phyloP scores from a whole-genome alignment of 257 asterid species.

The Solanum tarijense region DNA sequence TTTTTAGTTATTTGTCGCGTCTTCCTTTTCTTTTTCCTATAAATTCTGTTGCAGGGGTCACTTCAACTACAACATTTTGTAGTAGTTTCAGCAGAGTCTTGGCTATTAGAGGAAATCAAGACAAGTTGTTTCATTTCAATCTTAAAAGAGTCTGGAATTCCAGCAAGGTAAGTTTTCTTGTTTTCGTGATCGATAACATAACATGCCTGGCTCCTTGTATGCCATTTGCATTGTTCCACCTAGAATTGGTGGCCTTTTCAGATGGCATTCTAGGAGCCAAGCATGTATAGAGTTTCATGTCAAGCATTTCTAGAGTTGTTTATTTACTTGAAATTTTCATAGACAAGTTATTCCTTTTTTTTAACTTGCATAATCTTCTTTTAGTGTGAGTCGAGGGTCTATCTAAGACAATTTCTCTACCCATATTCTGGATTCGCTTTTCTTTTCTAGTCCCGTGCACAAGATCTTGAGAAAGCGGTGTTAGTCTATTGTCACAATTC shows the following conservation, averaged over 20 bases:
- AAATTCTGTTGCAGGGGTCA: slow-evolving; percentile 1
- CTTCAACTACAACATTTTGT: not conserved
- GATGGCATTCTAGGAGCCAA: slow-evolving; percentile 40
- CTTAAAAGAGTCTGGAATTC: not conserved
- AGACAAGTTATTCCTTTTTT: not conserved
- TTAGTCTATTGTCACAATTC: not conserved
- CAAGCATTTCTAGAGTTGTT: not conserved
- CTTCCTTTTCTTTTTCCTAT: not conserved
- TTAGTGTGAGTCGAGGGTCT: not conserved
- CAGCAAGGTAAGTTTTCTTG: not conserved
- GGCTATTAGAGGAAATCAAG: not conserved
- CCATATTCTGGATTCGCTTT: not conserved
- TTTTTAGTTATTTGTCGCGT: not conserved
- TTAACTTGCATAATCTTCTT: not conserved
- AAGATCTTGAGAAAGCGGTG: not conserved
- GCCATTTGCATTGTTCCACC: slow-evolving; percentile 31
- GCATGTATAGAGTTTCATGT: slow-evolving; percentile 14
- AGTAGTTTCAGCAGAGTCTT: not conserved
- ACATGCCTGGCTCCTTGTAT: slow-evolving; percentile 54
- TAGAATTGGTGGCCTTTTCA: slow-evolving; percentile 3
- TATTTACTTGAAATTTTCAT: not conserved
- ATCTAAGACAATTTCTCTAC: not conserved
- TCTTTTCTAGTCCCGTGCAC: not conserved
- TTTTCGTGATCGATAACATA: not conserved
- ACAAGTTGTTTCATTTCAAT: not conserved